phyloP scores from a whole-genome alignment of 768 basidiomycete genomes.

The button mushroom (Agaricus bisporus) region DNA sequence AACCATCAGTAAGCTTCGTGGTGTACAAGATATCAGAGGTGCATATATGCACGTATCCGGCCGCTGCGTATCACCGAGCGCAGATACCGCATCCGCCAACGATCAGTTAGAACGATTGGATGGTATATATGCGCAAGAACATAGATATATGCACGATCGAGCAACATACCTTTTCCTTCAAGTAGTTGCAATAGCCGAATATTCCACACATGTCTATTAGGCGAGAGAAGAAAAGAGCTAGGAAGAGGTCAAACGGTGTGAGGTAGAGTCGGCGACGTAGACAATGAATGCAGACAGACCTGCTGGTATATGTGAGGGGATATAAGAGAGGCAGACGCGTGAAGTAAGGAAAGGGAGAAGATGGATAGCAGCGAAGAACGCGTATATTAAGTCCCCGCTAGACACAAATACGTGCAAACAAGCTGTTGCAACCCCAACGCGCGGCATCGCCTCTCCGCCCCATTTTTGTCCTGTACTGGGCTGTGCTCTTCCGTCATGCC shows the following conservation, averaged over 20 bases:
- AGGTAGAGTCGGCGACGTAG: neutral
- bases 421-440: neutral
- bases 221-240: constrained; percentile 5
- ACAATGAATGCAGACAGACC: constrained; percentile 12
- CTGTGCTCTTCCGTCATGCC: no score
- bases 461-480: neutral
- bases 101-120: neutral
- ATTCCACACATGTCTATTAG: constrained; percentile 77
- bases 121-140: neutral
- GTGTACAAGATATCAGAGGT: no score
- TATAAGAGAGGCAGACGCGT: constrained; percentile 18
- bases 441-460: neutral
- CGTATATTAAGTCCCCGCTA: constrained; percentile 17
- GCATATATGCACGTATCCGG: neutral
- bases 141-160: constrained; percentile 2
- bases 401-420: constrained; percentile 19
- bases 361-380: neutral
- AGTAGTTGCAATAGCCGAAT: constrained; percentile 91
- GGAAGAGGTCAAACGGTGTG: constrained; percentile 4
- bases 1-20: constrained; percentile 12
- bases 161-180: constrained; percentile 83
- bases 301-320: constrained; percentile 10
- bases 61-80: neutral
- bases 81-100: no score
- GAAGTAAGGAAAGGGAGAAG: constrained; percentile 9